Evolutionary conservation across 306 rosid species (phyloP), one percentile per base, ranked within the genome.

Genomic region (Phaseolus lunatus): DNA sequence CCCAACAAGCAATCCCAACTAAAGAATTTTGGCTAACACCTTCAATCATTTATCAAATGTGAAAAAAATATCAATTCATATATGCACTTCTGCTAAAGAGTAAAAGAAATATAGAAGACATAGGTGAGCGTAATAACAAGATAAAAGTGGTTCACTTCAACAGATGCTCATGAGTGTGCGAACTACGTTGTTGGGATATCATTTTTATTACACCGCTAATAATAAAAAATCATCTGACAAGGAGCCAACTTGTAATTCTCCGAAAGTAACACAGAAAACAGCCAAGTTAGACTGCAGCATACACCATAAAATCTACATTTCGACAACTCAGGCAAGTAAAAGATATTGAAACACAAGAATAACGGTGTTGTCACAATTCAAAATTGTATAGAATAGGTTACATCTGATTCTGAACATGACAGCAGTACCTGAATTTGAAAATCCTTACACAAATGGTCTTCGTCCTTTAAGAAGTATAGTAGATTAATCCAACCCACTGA

Each of bases 351-450:
- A 86, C 87, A 84, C 79, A 82, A 82, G 92, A 90, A 89, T 84
- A 77, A 82, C 76, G 83, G 77, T 68, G 82, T 31, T 58, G 71
- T 83, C 84, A 81, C 84, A 85, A 84, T 89, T 84, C 94, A 89
- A 90, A 92, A 92, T 85, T 88, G 95, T 85, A 90, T 85, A 78
- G 80, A 84, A 83, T 83, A 89, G 80, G 86, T 83, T 90, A 92
- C 96, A 89, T 84, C 83, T 84, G 83, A 82, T 83, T 84, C 82
- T 82, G 82, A 84, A 85, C 80, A 73, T 72, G 85, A 85, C 75
- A 77, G 81, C 75, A 75, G 83, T 74, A 81, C 87, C 81, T 79
- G 80, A 84, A 87, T 75, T 87, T 87, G 78, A 78, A 78, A 87
- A 81, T 78, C 87, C 97, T 87, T 82, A 80, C 90, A 86, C 79